phyloP scores from a whole-genome alignment of 1,139 yeast genomes.

The Candida albicans region DNA sequence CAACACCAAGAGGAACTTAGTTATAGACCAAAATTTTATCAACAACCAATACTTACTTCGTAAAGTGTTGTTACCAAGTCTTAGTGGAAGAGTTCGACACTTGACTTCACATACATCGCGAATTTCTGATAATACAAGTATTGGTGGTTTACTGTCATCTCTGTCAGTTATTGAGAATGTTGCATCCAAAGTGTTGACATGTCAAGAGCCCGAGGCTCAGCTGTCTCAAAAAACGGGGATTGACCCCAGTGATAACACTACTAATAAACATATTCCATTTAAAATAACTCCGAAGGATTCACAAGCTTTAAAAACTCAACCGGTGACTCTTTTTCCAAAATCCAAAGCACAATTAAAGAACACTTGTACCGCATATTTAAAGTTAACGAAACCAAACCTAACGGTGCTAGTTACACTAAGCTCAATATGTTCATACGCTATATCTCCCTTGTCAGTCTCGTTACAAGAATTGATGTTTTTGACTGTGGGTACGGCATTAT shows the following conservation, averaged over 20 bases:
- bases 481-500: conserved; percentile 81
- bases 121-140: neutral
- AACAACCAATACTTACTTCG: conserved; percentile 30
- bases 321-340: conserved; percentile 13
- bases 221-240: conserved; percentile 22
- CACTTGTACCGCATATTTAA: conserved; percentile 60
- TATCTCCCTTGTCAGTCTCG: conserved; percentile 80
- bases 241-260: neutral
- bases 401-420: conserved; percentile 87
- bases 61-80: conserved; percentile 6
- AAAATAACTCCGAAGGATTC: conserved; percentile 45
- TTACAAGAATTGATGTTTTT: conserved; percentile 67
- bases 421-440: conserved; percentile 89
- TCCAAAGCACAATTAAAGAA: conserved; percentile 25
- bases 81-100: neutral
- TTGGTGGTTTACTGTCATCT: neutral
- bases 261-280: conserved; percentile 48
- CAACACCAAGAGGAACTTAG: conserved; percentile 34
- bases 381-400: conserved; percentile 84
- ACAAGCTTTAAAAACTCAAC: conserved; percentile 13
- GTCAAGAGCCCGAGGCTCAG: conserved; percentile 38
- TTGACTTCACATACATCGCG: neutral
- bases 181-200: conserved; percentile 37
- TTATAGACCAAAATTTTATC: conserved; percentile 36
- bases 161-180: conserved; percentile 23